A percentile compares a stretch with the other conserved stretches of the same genome.
Conservation (phyloP, 2,329 filamentous ascomycete species). For the Eutypella sp. region DNA sequence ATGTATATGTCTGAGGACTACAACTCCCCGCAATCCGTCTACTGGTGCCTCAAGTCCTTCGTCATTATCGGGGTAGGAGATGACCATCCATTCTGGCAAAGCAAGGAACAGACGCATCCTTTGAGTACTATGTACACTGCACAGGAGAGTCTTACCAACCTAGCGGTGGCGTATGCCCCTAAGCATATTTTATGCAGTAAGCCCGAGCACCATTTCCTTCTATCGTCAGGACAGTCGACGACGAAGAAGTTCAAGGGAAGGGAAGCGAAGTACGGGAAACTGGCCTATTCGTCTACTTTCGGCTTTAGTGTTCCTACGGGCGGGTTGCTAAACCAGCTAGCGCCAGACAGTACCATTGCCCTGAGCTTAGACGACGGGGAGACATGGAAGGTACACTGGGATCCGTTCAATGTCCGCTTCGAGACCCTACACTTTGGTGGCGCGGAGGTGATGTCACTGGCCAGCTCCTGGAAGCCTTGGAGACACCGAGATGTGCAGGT, state of each 20-base stretch:
- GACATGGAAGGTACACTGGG: slow-evolving; percentile 17
- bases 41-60: slow-evolving; percentile 50
- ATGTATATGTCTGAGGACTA: slow-evolving; percentile 54
- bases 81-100: slow-evolving; percentile 40
- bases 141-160: slow-evolving; percentile 4
- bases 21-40: slow-evolving; percentile 51
- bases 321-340: slow-evolving; percentile 27
- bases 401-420: background rate
- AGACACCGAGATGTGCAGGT: background rate
- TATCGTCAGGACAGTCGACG: slow-evolving; percentile 35
- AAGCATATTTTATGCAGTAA: slow-evolving; percentile 41
- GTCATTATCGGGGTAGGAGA: slow-evolving; percentile 33
- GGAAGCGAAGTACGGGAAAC: slow-evolving; percentile 42
- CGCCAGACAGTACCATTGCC: slow-evolving; percentile 26
- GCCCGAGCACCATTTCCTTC: slow-evolving; percentile 35
- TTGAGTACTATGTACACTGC: background rate
- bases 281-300: slow-evolving; percentile 44
- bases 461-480: slow-evolving; percentile 4
- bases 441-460: background rate
- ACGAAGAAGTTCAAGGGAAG: slow-evolving; percentile 33
- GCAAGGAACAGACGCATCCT: slow-evolving; percentile 32
- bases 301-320: slow-evolving; percentile 40
- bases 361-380: slow-evolving; percentile 28
- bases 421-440: background rate
- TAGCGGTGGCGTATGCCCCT: slow-evolving; percentile 19